These are phyloP conservation scores for Ceratocystis eucalypticola DNA, from an alignment of 2,329 filamentous ascomycete species.

Conservation along the genomic window DNA sequence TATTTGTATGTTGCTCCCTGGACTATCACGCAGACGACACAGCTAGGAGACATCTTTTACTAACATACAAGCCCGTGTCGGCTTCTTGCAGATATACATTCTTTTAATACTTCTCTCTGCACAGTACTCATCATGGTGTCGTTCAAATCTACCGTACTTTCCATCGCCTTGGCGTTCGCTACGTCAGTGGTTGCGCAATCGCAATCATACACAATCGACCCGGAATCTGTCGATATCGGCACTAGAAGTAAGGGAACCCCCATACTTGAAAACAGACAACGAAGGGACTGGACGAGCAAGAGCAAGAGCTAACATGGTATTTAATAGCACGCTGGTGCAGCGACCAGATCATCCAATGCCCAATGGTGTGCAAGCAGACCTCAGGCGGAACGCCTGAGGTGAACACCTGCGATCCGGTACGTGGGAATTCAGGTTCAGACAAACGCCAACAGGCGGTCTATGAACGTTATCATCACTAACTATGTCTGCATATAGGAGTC, in stretches of 20 bases:
- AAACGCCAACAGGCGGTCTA: too few relatives aligned
- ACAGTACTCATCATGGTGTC: not conserved
- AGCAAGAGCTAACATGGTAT: not conserved
- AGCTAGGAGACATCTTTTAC: not conserved
- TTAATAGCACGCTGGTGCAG: conserved; percentile 49
- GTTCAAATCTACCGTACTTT: conserved; percentile 12
- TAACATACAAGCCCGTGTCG: not conserved
- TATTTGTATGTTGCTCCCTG: not conserved
- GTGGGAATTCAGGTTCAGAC: conserved; percentile 21
- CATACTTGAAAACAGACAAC: too few relatives aligned
- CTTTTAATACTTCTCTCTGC: not conserved
- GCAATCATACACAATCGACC: conserved; percentile 46
- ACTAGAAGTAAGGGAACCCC: conserved; percentile 35
- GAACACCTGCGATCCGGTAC: conserved; percentile 57
- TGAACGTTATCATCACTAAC: not conserved
- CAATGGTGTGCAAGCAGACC: conserved; percentile 55
- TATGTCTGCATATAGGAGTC: conserved; percentile 31
- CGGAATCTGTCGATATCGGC: conserved; percentile 40
- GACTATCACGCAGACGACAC: not conserved
- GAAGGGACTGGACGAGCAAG: not conserved
- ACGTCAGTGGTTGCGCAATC: conserved; percentile 40
- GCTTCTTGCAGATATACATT: not conserved
- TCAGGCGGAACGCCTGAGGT: conserved; percentile 37
- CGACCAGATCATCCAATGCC: conserved; percentile 50
- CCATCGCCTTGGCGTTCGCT: conserved; percentile 40